A percentile compares a stretch with the other conserved stretches of the same genome.
Conservation (phyloP, 768 basidiomycete species). For the Chalciporus chontae region DNA sequence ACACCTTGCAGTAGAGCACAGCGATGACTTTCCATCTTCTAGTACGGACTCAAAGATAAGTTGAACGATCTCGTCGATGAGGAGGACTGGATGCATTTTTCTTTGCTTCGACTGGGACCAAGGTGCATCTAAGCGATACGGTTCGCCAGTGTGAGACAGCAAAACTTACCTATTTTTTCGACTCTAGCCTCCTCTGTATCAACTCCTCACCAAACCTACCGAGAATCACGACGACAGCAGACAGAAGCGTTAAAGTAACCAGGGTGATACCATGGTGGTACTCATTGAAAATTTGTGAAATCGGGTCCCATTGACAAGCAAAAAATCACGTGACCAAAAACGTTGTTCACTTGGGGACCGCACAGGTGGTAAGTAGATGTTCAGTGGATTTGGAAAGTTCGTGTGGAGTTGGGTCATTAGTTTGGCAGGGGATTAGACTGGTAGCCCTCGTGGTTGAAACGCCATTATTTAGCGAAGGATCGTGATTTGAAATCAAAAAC, state of each 20-base stretch:
- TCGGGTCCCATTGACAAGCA: slow-evolving; percentile 8
- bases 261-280: slow-evolving; percentile 9
- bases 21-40: slow-evolving; percentile 26
- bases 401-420: too few relatives aligned
- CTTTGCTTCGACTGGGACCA: background rate
- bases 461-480: background rate
- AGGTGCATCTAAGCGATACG: background rate
- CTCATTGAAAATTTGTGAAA: slow-evolving; percentile 12
- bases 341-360: background rate
- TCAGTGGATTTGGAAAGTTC: background rate
- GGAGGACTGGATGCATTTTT: slow-evolving; percentile 42
- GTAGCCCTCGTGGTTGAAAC: background rate
- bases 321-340: slow-evolving; percentile 9
- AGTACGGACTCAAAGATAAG: slow-evolving; percentile 36
- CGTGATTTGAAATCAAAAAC: background rate
- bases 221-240: background rate
- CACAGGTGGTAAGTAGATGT: background rate
- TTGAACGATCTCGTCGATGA: slow-evolving; percentile 50
- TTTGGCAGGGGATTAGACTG: background rate
- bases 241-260: background rate
- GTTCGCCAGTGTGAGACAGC: background rate
- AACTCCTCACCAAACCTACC: background rate
- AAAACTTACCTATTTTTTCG: slow-evolving; percentile 5
- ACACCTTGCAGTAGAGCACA: slow-evolving; percentile 37
- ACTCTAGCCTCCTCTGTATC: background rate